These are phyloP conservation scores for Chytriomyces confervae DNA, from an alignment of 192 early-diverging fungal genomes.

Conservation along the genomic window DNA sequence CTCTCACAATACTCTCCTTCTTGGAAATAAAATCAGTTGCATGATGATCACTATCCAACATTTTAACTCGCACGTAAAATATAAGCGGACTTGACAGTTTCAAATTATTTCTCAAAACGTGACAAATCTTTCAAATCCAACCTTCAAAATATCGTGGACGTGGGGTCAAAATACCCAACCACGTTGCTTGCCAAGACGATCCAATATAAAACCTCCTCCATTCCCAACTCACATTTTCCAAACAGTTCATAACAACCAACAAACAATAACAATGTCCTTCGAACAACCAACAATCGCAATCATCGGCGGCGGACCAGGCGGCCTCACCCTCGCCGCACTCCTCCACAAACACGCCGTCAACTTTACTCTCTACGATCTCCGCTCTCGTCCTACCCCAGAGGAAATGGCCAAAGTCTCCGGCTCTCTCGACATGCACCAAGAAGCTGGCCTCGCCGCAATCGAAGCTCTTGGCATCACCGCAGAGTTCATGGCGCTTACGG, in stretches of 20 bases:
- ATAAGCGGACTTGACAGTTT: no score
- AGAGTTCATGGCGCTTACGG: slow-evolving; percentile 36
- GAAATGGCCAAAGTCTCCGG: slow-evolving; percentile 45
- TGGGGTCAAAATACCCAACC: no score
- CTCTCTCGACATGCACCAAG: slow-evolving; percentile 51
- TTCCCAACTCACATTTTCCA: no score
- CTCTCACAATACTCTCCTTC: no score
- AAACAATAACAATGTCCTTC: background rate
- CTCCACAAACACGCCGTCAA: slow-evolving; percentile 46
- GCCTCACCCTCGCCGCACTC: slow-evolving; percentile 53
- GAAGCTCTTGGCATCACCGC: slow-evolving; percentile 40
- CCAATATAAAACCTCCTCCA: no score
- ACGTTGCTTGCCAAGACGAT: no score
- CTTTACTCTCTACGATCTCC: slow-evolving; percentile 49
- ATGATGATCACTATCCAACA: no score
- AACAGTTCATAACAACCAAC: background rate
- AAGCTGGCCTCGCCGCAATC: slow-evolving; percentile 49
- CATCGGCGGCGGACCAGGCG: slow-evolving; percentile 58
- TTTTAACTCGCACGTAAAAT: no score
- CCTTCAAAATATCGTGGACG: no score
- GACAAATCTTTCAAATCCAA: no score
- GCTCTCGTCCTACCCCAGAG: slow-evolving; percentile 30
- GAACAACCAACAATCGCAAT: slow-evolving; percentile 42
- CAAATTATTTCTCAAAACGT: no score
- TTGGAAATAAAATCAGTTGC: no score